Evolutionary conservation across 2,329 filamentous ascomycete species (phyloP).

Genomic region (Neonectria coccinea): DNA sequence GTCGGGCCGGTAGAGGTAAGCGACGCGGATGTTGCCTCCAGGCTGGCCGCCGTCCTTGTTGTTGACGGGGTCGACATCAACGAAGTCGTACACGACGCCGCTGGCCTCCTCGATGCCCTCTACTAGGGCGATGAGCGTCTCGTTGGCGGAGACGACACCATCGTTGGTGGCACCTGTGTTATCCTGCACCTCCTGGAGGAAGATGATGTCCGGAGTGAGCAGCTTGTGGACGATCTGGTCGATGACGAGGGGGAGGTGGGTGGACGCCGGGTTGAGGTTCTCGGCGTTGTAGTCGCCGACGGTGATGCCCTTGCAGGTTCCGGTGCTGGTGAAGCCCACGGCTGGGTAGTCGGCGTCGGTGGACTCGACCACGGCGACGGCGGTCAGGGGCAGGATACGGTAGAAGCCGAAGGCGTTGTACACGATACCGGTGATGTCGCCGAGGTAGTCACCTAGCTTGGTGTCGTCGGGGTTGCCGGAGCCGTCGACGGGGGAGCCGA

Average conservation of each 20-base stretch:
- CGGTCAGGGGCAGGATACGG: conserved; percentile 72
- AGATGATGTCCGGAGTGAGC: conserved; percentile 72
- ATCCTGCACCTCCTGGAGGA: conserved; percentile 79
- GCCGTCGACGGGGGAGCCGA: conserved; percentile 74
- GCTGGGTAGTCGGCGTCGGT: conserved; percentile 61
- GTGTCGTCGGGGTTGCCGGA: conserved; percentile 68
- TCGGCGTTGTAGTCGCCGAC: conserved; percentile 77
- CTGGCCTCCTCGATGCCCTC: conserved; percentile 62
- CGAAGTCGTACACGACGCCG: conserved; percentile 68
- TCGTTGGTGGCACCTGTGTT: conserved; percentile 71
- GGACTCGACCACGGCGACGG: conserved; percentile 61
- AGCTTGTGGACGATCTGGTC: conserved; percentile 74
- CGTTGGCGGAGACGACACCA: conserved; percentile 66
- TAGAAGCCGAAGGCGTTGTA: conserved; percentile 76
- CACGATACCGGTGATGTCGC: conserved; percentile 76
- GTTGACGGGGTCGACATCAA: conserved; percentile 69
- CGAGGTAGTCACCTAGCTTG: conserved; percentile 73
- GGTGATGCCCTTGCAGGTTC: conserved; percentile 71
- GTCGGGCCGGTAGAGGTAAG: conserved; percentile 75
- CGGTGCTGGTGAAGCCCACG: conserved; percentile 64
- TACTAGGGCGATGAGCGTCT: conserved; percentile 68
- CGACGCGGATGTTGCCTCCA: conserved; percentile 78
- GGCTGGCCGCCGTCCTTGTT: conserved; percentile 73
- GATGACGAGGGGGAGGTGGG: conserved; percentile 69
- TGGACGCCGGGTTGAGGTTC: conserved; percentile 70